Evolutionary conservation across 176 grass and related monocot genomes (phyloP), one percentile per base, ranked within the genome.

Genomic region (Cenchrus americanus): DNA sequence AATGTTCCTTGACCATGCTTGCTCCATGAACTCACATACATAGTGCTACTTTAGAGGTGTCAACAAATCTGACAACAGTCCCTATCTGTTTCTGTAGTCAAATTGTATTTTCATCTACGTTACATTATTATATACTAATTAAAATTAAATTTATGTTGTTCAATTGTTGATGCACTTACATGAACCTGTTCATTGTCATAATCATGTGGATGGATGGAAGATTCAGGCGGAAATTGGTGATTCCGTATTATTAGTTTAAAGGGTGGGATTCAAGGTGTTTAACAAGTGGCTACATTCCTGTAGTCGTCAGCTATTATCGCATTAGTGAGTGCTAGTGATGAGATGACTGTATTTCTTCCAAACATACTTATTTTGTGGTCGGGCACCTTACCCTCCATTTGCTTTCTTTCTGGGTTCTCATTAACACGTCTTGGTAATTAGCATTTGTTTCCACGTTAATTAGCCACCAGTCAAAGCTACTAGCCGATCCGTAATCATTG

Each of bases 131-230:
- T 70, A 8, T 78, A n/a, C n/a, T n/a, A n/a, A n/a, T n/a, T n/a
- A n/a, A 7, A 27, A 17, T 19, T 40, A 11, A 46, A 34, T 44
- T 43, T 64, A 19, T 23, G 3, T 41, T 71, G 10, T 54, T 61
- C 3, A 2, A 13, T 30, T 30, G 2, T 2, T 13, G 3, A 82
- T 52, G 15, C 40, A 7, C 42, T 81, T 75, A 61, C 1, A n/a
- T 0, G 24, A 64, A 7, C 27, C 5, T 70, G 24, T 82, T 82
- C 18, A 60, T 74, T 80, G 51, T 30, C 19, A 30, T 30, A 30
- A 30, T 30, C 27, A 30, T 71, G 41, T 82, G 60, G 49, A 4
- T 61, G 51, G 71, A 49, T 82, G 61, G 27, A 61, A 82, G 71
- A 42, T 53, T 73, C 34, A 55, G 64, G 59, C 34, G 21, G n/a